Conservation (phyloP, 164 flowering plant genomes). For the Stephania yunnanensis region DNA sequence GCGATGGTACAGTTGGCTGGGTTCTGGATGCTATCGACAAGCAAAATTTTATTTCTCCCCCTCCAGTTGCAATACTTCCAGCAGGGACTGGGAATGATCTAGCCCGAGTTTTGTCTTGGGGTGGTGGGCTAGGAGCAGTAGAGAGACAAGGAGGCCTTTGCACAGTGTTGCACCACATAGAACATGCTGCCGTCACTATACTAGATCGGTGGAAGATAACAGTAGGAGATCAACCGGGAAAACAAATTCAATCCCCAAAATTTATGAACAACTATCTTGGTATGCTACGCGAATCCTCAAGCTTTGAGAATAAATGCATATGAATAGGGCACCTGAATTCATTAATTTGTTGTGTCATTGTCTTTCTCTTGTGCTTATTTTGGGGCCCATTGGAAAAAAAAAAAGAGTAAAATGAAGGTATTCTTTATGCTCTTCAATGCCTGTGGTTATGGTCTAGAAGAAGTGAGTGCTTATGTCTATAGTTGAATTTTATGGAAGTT, state of each 20-base stretch:
- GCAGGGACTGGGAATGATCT: constrained; percentile 99
- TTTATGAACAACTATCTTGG: constrained; percentile 97
- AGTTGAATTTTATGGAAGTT: no score
- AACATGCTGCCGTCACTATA: constrained; percentile 95
- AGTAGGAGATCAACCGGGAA: constrained; percentile 54
- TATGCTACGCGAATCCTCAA: constrained; percentile 22
- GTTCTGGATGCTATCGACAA: constrained; percentile 90
- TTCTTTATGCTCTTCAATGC: neutral
- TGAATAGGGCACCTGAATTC: neutral
- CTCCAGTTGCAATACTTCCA: constrained; percentile 98
- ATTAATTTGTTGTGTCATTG: no score
- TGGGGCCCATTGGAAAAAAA: neutral
- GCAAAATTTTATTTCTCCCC: constrained; percentile 95
- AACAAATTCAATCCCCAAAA: constrained; percentile 54
- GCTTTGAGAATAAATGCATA: neutral
- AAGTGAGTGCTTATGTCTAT: no score
- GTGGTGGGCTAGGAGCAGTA: constrained; percentile 91
- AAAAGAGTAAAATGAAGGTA: neutral
- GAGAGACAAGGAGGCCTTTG: constrained; percentile 96
- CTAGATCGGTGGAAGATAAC: constrained; percentile 94
- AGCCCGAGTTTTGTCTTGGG: constrained; percentile 94
- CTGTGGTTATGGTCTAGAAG: no score
- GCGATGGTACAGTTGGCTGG: constrained; percentile 99
- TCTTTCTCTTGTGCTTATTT: neutral
- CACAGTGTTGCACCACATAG: constrained; percentile 74